Conservation (phyloP, 1,284 basidiomycete genomes). For the Ceratobasidium sp. region DNA sequence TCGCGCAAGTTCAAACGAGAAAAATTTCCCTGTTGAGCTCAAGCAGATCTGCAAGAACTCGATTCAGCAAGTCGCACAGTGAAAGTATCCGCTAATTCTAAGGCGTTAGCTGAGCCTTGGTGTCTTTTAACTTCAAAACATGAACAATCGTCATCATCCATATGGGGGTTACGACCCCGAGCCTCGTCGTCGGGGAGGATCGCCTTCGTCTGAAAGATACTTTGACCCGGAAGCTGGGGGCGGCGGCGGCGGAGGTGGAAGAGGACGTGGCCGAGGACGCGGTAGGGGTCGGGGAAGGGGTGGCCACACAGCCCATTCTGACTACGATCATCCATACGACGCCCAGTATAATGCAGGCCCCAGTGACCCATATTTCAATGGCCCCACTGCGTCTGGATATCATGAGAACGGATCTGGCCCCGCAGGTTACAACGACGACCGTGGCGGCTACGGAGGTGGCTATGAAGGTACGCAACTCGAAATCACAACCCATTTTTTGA, state of each 20-base stretch:
- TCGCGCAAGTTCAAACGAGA: conserved; percentile 18
- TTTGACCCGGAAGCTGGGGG: conserved; percentile 53
- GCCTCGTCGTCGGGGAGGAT: conserved; percentile 68
- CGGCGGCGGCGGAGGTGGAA: conserved; percentile 66
- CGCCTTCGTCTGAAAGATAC: conserved; percentile 64
- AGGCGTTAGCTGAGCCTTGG: conserved; percentile 37
- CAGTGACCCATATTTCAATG: conserved; percentile 32
- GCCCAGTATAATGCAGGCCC: conserved; percentile 20
- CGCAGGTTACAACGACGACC: conserved; percentile 38
- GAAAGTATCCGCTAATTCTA: conserved; percentile 6
- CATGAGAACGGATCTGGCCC: conserved; percentile 51
- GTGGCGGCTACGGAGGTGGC: conserved; percentile 62
- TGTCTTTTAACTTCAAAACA: conserved; percentile 52
- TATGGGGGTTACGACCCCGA: conserved; percentile 77
- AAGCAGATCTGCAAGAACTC: conserved; percentile 1
- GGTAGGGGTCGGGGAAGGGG: conserved; percentile 71
- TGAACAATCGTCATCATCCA: conserved; percentile 85
- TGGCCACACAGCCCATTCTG: conserved; percentile 53
- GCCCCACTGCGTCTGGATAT: conserved; percentile 55
- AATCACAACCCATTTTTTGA: conserved; percentile 34
- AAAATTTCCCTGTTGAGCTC: conserved; percentile 35
- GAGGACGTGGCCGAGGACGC: conserved; percentile 62
- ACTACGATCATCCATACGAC: conserved; percentile 29
- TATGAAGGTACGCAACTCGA: conserved; percentile 51
- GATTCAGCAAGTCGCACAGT: conserved; percentile 11